These are phyloP conservation scores for Lanmaoa pseudosensibilis DNA, from an alignment of 768 basidiomycete genomes.

Conservation along the genomic window DNA sequence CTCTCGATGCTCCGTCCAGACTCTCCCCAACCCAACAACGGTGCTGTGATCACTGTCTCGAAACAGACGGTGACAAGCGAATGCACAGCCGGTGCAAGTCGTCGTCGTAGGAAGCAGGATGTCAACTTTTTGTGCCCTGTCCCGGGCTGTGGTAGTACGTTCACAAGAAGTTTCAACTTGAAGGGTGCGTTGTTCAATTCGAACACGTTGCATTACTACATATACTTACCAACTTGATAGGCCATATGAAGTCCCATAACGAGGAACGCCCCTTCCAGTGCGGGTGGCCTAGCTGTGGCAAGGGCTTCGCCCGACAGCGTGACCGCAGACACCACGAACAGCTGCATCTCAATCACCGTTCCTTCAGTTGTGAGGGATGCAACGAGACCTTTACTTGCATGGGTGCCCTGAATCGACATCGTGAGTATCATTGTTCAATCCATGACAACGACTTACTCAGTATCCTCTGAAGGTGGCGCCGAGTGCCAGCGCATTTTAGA, in stretches of 20 bases:
- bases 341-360: slow-evolving; percentile 88
- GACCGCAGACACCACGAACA: slow-evolving; percentile 97
- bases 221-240: slow-evolving; percentile 36
- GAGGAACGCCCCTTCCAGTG: slow-evolving; percentile 95
- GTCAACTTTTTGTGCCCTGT: slow-evolving; percentile 84
- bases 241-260: slow-evolving; percentile 93
- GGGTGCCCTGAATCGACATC: slow-evolving; percentile 92
- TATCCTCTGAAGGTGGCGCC: slow-evolving; percentile 79
- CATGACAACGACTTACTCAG: slow-evolving; percentile 34
- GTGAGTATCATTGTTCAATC: slow-evolving; percentile 50
- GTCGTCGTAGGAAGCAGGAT: slow-evolving; percentile 82
- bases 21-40: not conserved
- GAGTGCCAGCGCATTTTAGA: slow-evolving; percentile 59
- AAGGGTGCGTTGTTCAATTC: slow-evolving; percentile 56
- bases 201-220: slow-evolving; percentile 11
- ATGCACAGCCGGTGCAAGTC: slow-evolving; percentile 84
- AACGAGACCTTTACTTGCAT: slow-evolving; percentile 90
- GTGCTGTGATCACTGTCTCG: slow-evolving; percentile 33
- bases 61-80: slow-evolving; percentile 90
- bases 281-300: slow-evolving; percentile 91
- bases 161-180: slow-evolving; percentile 90
- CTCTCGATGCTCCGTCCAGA: slow-evolving; percentile 23
- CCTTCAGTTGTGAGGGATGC: slow-evolving; percentile 92
- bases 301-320: slow-evolving; percentile 92
- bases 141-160: slow-evolving; percentile 81